Base-by-base conservation (phyloP, 2,329 filamentous ascomycete genomes). In the Fonsecaea erecta region DNA sequence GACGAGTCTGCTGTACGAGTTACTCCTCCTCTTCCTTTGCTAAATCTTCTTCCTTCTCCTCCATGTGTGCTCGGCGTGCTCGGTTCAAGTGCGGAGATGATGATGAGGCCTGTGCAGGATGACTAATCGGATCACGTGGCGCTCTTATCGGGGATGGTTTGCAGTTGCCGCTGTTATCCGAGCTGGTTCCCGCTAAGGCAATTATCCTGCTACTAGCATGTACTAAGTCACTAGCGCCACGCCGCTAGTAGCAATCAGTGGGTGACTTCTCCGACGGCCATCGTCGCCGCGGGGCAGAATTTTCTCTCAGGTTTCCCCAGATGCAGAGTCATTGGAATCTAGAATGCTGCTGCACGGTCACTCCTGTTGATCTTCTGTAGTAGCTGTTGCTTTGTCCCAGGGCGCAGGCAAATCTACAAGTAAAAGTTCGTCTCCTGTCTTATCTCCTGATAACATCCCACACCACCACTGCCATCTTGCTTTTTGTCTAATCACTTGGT, bases 211-310 rank as follows among this genome's bases (percentile, higher is more conserved):
- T 34, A 16, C 18, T 40, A 40, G 37, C 5, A 16, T 2, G 11
- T 12, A 16, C 11, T 37, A 37, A 12, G 14, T 12, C 35, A 37
- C 35, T 32, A 32, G 30, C 9, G 30, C 30, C n/a, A n/a, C 9
- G 4, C 30, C 30, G 4, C 30, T 32, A 32, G 30, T 32, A 9
- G 32, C 9, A 34, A 34, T 34, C 32, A 34, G 43, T 11, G 18
- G 43, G 43, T 12, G 43, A 48, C 43, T 48, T 48, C 18, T 48
- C 43, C 43, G 43, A 48, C 43, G 43, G 43, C 43, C 9, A 48
- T 11, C 18, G 2, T 48, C 43, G 43, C 43, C 43, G 43, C 43
- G 43, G 43, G 43, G 43, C 4, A 24, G 9, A 24, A 48, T 18
- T 40, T n/a, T 40, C 11, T 40, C 16, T 3, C n/a, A 0, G 14